Percentiles rank a stretch among this genome's conserved stretches.
These are phyloP conservation scores for Leishmania braziliensis DNA, from an alignment of 208 protist species.

Conservation along the genomic window DNA sequence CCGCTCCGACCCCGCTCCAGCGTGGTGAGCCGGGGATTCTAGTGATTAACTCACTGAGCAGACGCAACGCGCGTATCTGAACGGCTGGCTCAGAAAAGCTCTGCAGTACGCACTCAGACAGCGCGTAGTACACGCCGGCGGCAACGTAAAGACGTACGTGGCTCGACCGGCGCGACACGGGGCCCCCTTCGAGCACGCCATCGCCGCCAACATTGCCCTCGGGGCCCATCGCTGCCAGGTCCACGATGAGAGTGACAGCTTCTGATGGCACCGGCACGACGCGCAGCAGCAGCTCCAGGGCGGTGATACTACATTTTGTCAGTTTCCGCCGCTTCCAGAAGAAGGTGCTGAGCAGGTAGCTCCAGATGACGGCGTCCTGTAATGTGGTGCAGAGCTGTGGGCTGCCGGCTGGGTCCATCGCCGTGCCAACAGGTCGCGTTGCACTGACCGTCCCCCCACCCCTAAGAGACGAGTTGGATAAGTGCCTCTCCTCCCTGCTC, in stretches of 20 bases:
- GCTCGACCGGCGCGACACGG: conserved; percentile 14
- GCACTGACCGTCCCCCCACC: neutral
- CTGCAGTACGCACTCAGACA: conserved; percentile 45
- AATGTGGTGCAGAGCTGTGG: conserved; percentile 8
- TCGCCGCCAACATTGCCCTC: neutral
- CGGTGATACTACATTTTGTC: conserved; percentile 35
- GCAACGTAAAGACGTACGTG: conserved; percentile 11
- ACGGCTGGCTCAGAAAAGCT: conserved; percentile 36
- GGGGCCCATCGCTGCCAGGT: conserved; percentile 16
- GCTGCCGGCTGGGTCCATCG: neutral
- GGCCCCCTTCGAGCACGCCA: neutral
- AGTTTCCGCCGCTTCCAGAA: conserved; percentile 63
- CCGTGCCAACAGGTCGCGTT: neutral
- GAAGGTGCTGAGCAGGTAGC: conserved; percentile 51
- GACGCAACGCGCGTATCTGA: conserved; percentile 46
- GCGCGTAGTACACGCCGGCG: conserved; percentile 35
- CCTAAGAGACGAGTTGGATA: conserved; percentile 10
- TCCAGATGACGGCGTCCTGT: conserved; percentile 32
- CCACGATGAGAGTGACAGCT: conserved; percentile 38
- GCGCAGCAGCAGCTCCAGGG: conserved; percentile 51
- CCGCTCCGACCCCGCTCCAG: neutral
- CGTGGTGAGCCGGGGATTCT: neutral
- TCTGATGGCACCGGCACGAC: conserved; percentile 26
- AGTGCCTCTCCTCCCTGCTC: neutral
- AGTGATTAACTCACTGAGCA: conserved; percentile 41